A percentile compares a stretch with the other conserved stretches of the same genome.
phyloP scores from a whole-genome alignment of 139 green algal species.

The Closterium sp. region DNA sequence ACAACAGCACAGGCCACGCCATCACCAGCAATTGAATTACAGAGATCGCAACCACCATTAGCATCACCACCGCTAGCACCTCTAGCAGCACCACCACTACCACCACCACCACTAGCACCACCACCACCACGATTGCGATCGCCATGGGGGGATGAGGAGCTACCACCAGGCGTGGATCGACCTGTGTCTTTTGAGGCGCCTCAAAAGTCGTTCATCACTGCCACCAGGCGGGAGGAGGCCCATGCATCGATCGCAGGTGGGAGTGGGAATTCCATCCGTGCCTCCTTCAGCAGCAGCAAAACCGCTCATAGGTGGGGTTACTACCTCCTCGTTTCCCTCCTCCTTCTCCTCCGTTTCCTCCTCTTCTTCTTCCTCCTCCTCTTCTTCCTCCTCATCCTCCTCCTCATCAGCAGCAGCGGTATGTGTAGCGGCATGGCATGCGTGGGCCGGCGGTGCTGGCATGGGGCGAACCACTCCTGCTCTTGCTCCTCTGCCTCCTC shows the following conservation, averaged over 20 bases:
- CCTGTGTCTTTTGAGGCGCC: not conserved
- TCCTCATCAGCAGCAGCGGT: not conserved
- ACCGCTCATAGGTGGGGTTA: not conserved
- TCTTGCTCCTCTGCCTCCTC: not conserved
- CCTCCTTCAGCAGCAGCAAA: not conserved
- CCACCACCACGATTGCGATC: not conserved
- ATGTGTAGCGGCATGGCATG: not conserved
- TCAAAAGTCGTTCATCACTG: too few species aligned
- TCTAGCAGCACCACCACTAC: not conserved
- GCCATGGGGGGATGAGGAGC: not conserved
- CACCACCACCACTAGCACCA: not conserved
- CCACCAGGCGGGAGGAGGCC: too few species aligned
- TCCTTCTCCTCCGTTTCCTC: too few species aligned
- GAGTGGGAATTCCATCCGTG: too few species aligned
- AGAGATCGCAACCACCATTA: not conserved
- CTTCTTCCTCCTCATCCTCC: too few species aligned
- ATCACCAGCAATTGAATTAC: not conserved
- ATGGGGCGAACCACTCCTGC: not conserved
- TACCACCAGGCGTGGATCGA: not conserved
- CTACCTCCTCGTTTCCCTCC: too few species aligned
- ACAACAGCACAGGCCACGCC: not conserved
- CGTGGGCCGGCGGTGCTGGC: not conserved
- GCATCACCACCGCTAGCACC: too few species aligned
- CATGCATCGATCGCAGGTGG: too few species aligned
- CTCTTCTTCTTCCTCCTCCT: too few species aligned